Evolutionary conservation across 208 protist genomes (phyloP), one percentile per base, ranked within the genome.

Genomic region (Crithidia brevicula): DNA sequence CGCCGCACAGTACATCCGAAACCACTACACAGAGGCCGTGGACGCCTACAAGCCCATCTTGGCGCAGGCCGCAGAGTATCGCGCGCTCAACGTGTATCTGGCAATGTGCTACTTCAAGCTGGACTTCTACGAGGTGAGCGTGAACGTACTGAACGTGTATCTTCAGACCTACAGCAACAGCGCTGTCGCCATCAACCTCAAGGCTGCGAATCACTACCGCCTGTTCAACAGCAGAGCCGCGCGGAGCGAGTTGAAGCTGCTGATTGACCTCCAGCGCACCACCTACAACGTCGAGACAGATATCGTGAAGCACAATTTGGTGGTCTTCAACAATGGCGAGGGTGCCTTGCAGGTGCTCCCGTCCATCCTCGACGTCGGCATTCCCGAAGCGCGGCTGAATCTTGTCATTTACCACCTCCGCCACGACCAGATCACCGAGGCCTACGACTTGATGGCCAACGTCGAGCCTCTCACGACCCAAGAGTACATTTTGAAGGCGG

Each of bases 31-130:
- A 61, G 95, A 99, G 66, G 97, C 98, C 4, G 98, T 98, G 36
- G 97, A 99, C 43, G 96, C 98, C 46, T 99, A 99, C 93, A 99
- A 99, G 79, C 87, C 92, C 25, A 91, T 99, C 43, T 78, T 99
- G 11, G 73, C 98, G 20, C 93, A 99, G 57, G 96, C 97, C 33
- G 83, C 88, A 11, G 94, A 98, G 57, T 98, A 93, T 67, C 53
- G 92, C 0, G 96, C 97, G 1, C 83, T 99, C 1, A 96, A 99
- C 68, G 94, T 99, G 15, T 99, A 99, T 74, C 82, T 99, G 23
- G 97, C 97, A 5, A 90, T 99, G 77, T 99, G 98, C 82, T 99
- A 99, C 83, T 99, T 98, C 82, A 99, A 99, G 79, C 91, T 99
- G 42, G 97, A 99, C 76, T 99, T 98, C 74, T 99, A 98, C 80